These are phyloP conservation scores for Clarireedia homoeocarpa DNA, from an alignment of 2,329 filamentous ascomycete species.

Conservation along the genomic window DNA sequence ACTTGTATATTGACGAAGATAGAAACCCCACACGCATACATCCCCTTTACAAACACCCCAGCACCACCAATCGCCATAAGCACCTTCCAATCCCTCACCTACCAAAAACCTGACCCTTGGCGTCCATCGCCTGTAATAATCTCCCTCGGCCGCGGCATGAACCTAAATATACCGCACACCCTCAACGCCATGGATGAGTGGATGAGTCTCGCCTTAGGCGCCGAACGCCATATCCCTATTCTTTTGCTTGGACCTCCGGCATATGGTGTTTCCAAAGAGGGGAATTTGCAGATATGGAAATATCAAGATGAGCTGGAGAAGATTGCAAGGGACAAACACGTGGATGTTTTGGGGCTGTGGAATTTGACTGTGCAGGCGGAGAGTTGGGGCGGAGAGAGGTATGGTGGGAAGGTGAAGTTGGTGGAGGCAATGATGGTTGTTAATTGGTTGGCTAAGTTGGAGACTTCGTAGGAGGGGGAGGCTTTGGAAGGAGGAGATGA, in stretches of 20 bases:
- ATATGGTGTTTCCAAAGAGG: constrained; percentile 5
- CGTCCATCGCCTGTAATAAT: constrained; percentile 35
- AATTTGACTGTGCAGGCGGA: constrained; percentile 36
- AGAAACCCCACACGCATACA: constrained; percentile 33
- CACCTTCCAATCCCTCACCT: constrained; percentile 29
- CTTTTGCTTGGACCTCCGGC: constrained; percentile 36
- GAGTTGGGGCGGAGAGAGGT: constrained; percentile 32
- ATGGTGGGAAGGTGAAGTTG: constrained; percentile 34
- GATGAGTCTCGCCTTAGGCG: constrained; percentile 30
- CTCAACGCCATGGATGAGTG: constrained; percentile 34
- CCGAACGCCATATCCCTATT: constrained; percentile 33
- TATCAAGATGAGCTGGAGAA: constrained; percentile 30
- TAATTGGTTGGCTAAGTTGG: constrained; percentile 31
- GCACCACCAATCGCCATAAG: constrained; percentile 23
- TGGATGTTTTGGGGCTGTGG: constrained; percentile 36
- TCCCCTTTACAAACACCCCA: constrained; percentile 29
- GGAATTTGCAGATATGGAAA: constrained; percentile 28
- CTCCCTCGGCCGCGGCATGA: constrained; percentile 28
- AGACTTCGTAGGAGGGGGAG: constrained; percentile 17
- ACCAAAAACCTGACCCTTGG: constrained; percentile 27
- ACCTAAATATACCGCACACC: constrained; percentile 26
- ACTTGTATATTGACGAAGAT: not conserved
- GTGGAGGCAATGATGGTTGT: constrained; percentile 34
- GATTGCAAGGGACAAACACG: constrained; percentile 29
- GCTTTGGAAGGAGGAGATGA: not conserved